A percentile compares a stretch with the other conserved stretches of the same genome.
phyloP scores from a whole-genome alignment of 2,329 filamentous ascomycete species.

The Erysiphe pulchra region DNA sequence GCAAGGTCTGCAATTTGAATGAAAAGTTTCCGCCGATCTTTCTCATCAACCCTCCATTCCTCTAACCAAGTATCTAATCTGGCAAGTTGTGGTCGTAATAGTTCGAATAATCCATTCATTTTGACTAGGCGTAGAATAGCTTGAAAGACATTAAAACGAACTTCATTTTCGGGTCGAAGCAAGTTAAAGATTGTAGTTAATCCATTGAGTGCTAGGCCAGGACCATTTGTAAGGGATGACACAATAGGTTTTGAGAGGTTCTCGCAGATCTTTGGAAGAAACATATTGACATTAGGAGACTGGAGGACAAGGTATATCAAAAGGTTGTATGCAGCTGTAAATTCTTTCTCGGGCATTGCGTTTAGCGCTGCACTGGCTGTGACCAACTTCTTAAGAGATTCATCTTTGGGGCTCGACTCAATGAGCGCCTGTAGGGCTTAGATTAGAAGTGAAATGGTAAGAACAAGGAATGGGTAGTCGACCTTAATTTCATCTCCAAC shows the following conservation, averaged over 20 bases:
- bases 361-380: constrained; percentile 55
- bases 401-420: constrained; percentile 48
- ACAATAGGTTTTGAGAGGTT: constrained; percentile 73
- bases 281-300: constrained; percentile 59
- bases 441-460: not conserved
- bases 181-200: constrained; percentile 95
- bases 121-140: constrained; percentile 69
- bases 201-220: constrained; percentile 66
- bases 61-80: constrained; percentile 61
- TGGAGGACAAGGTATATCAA: constrained; percentile 81
- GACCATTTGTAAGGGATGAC: constrained; percentile 63
- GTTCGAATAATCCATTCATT: constrained; percentile 51
- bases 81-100: constrained; percentile 58
- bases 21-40: constrained; percentile 66
- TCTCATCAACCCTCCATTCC: constrained; percentile 59
- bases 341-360: constrained; percentile 81
- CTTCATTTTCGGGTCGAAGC: constrained; percentile 46
- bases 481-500: constrained; percentile 36
- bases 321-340: constrained; percentile 88
- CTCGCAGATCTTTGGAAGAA: constrained; percentile 68
- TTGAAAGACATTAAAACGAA: constrained; percentile 75
- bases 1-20: constrained; percentile 62
- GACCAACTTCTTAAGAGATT: constrained; percentile 73
- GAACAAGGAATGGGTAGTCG: not conserved
- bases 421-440: constrained; percentile 26